Base-by-base conservation (phyloP, 2,329 filamentous ascomycete genomes). In the Xenosphaeropsis pyriputrescens region DNA sequence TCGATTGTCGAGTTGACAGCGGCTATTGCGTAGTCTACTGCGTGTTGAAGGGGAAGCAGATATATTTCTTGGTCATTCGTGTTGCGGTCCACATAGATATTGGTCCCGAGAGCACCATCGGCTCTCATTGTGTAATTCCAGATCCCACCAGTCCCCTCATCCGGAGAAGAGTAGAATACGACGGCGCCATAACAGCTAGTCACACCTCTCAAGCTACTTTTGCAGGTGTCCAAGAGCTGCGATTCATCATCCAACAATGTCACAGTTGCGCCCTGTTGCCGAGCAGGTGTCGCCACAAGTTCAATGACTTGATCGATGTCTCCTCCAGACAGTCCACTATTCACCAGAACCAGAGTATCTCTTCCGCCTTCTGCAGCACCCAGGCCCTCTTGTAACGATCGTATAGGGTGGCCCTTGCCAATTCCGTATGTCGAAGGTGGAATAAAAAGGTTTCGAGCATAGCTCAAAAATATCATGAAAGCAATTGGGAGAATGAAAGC, bases 101-200 rank as follows among this genome's bases (percentile, higher is more conserved):
- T 71, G 6, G 58, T 55, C 15, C 78, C 77, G 40, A 93, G 65
- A 1, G 74, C 66, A 29, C 79, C 79, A 53, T 94, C 88, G 2
- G 76, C 76, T 40, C 83, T 68, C 18, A 94, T 65, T 0, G 84
- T 88, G 53, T 94, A 95, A 57, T 91, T 93, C 88, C 88, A 94
- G 33, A 71, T 57, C 2, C 70, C 69, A 6, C 67, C 69, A 1
- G 55, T 44, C 8, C 84, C 84, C 59, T 91, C 78, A 2, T 58
- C 67, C 0, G 85, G 84, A 5, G 84, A 93, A 1, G 79, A 79
- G 38, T 75, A 65, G 60, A 93, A 89, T 4, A 80, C 72, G 2
- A 81, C 70, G 7, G 80, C 85, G 14, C 72, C 80, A 51, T 79
- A 86, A 56, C 84, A 91, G 1, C 58, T 61, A 11, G 79, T 80